These are phyloP conservation scores for Nannochloropsis oceanica DNA, from an alignment of 108 stramenopile species.

Conservation along the genomic window DNA sequence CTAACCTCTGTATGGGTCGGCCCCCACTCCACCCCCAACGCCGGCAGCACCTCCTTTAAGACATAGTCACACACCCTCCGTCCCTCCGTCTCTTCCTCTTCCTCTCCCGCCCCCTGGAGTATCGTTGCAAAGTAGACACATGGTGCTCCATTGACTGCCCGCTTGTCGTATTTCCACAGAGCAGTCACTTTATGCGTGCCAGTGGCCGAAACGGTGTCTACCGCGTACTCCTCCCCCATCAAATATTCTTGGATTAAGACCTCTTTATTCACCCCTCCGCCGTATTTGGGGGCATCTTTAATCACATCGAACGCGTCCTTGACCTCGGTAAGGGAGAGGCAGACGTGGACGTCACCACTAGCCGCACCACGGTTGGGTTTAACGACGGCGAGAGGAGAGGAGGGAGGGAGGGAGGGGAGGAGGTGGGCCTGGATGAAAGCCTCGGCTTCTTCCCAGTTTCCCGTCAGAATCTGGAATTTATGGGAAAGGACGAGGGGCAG, in stretches of 20 bases:
- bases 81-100: not conserved
- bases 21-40: not conserved
- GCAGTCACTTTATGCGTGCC: slow-evolving; percentile 78
- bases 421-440: not conserved
- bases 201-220: slow-evolving; percentile 68
- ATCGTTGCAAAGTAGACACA: slow-evolving; percentile 61
- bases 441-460: not conserved
- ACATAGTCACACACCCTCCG: not conserved
- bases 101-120: not conserved
- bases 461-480: not conserved
- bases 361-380: not conserved
- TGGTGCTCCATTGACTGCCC: slow-evolving; percentile 51
- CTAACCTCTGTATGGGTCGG: not conserved
- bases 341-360: not conserved
- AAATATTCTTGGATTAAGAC: slow-evolving; percentile 74
- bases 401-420: not conserved
- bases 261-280: slow-evolving; percentile 36
- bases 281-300: not conserved
- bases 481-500: not conserved
- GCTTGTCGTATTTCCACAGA: slow-evolving; percentile 84
- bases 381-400: not conserved
- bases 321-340: not conserved
- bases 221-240: slow-evolving; percentile 68
- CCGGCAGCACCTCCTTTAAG: not conserved
- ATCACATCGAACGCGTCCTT: not conserved